Evolutionary conservation across 2,329 filamentous ascomycete species (phyloP), one percentile per base, ranked within the genome.

Genomic region (Aschersonia sp.): DNA sequence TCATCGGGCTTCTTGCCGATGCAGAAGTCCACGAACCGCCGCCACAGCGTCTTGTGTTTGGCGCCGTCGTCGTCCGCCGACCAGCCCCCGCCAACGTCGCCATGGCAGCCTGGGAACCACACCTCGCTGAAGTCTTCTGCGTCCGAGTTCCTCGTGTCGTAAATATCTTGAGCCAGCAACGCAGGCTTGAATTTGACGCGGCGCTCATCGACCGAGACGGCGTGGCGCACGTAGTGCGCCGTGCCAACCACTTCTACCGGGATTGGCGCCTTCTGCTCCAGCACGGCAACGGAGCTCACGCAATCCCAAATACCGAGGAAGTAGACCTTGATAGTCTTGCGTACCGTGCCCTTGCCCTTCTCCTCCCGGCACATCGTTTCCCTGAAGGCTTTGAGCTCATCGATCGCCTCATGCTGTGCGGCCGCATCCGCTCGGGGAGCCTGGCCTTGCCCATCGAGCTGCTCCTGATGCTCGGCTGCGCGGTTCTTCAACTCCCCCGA

Each of bases 301-400:
- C 69, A 73, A 53, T 77, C 73, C 62, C 72, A 77, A 42, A 76
- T 64, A 1, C 74, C 74, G n/a, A 77, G 68, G 57, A 77, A 76
- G 55, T 72, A 70, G 5, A 75, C 66, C 43, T 68, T 69, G 45
- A 74, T 69, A 43, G 69, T 66, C 20, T 59, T 12, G 20, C 20
- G 20, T 20, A 20, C 20, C 20, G 20, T 56, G 41, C 60, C 55
- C 5, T 53, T 50, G 7, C 45, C 5, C 0, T 45, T 53, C 35
- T 52, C 52, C 40, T 63, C 62, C 29, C 68, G 66, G 52, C 70
- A 73, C 50, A 75, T 74, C 0, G 71, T 74, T 29, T 64, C 62
- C 45, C 67, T 68, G 48, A 75, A 74, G 1, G 69, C 68, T 0
- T 59, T 58, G 50, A 72, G 63, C 51, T 69, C 64, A 38, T 68